Evolutionary conservation across 2,329 filamentous ascomycete genomes (phyloP).

Genomic region (Periconia sp.): DNA sequence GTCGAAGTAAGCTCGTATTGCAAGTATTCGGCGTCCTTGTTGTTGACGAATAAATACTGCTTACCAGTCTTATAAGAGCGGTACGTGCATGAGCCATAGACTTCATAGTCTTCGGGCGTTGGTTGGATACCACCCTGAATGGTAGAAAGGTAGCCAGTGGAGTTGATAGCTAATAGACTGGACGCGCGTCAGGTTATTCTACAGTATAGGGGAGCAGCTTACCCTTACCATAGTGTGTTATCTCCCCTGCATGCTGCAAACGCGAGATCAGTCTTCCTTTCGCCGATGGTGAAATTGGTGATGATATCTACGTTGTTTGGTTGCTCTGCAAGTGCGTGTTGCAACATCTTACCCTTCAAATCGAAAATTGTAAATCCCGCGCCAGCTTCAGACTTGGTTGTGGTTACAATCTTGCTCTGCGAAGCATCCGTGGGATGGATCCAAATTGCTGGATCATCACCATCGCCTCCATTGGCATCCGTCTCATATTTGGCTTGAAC

Average conservation of each 20-base stretch:
- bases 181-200: not conserved
- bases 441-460: slow-evolving; percentile 37
- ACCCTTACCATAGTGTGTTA: slow-evolving; percentile 56
- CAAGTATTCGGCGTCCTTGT: slow-evolving; percentile 56
- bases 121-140: slow-evolving; percentile 53
- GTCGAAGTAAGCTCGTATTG: slow-evolving; percentile 53
- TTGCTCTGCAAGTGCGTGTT: slow-evolving; percentile 49
- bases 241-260: slow-evolving; percentile 56
- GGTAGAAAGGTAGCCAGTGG: slow-evolving; percentile 47
- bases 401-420: slow-evolving; percentile 55
- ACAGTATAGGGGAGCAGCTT: not conserved
- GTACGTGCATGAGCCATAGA: slow-evolving; percentile 58
- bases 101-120: slow-evolving; percentile 48
- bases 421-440: slow-evolving; percentile 34
- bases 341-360: slow-evolving; percentile 51
- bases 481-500: slow-evolving; percentile 35
- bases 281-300: slow-evolving; percentile 50
- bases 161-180: slow-evolving; percentile 54
- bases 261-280: slow-evolving; percentile 50
- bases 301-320: slow-evolving; percentile 60
- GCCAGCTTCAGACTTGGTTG: slow-evolving; percentile 54
- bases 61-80: slow-evolving; percentile 50
- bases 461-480: slow-evolving; percentile 36
- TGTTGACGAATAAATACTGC: slow-evolving; percentile 59
- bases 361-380: slow-evolving; percentile 56